phyloP scores from a whole-genome alignment of 345 rosid species.

The Gossypioides kirkii region DNA sequence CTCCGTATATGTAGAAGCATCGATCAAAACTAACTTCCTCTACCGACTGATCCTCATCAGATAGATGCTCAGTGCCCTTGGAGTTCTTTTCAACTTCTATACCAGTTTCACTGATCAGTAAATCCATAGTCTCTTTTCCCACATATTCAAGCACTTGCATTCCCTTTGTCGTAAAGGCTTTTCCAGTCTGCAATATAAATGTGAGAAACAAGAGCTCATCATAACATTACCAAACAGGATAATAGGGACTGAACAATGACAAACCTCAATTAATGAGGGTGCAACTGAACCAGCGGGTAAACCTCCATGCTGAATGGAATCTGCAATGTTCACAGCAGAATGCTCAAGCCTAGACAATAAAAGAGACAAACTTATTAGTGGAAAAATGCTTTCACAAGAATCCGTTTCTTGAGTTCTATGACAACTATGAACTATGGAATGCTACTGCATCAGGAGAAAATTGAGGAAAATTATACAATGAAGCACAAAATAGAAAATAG shows the following conservation, averaged over 20 bases:
- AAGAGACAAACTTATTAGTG: background rate
- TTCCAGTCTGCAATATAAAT: constrained; percentile 63
- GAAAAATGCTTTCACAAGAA: background rate
- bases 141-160: constrained; percentile 94
- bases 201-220: constrained; percentile 14
- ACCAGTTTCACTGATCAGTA: constrained; percentile 81
- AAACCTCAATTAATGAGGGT: constrained; percentile 86
- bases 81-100: constrained; percentile 57
- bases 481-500: background rate
- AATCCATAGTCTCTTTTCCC: constrained; percentile 94
- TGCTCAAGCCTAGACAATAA: constrained; percentile 59
- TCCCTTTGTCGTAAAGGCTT: constrained; percentile 88
- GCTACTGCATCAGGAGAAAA: background rate
- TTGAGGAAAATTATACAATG: background rate
- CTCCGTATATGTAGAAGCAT: constrained; percentile 98
- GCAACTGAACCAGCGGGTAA: constrained; percentile 65
- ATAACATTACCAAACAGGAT: constrained; percentile 15
- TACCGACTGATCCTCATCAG: constrained; percentile 60
- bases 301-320: constrained; percentile 65
- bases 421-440: background rate
- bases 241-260: constrained; percentile 10
- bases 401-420: background rate
- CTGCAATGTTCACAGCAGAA: constrained; percentile 61
- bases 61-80: constrained; percentile 29
- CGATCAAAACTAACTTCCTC: constrained; percentile 96